These are phyloP conservation scores for Spathaspora jeffriesii DNA, from an alignment of 1,139 yeast species.

Conservation along the genomic window DNA sequence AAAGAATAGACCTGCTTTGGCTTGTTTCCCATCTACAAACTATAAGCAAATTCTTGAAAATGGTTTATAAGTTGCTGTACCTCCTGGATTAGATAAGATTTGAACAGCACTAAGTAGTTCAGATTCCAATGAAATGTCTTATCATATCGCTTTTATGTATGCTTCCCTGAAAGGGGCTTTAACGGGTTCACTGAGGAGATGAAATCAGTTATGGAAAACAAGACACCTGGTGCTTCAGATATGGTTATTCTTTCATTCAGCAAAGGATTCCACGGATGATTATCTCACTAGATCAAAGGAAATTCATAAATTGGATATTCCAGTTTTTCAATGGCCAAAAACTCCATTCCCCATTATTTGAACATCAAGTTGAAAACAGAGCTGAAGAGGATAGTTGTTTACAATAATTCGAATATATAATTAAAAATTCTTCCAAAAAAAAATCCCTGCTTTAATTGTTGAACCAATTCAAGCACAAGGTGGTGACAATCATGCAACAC, in stretches of 20 bases:
- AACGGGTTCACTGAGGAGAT: constrained; percentile 61
- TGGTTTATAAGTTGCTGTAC: constrained; percentile 67
- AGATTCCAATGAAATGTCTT: constrained; percentile 77
- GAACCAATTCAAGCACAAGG: constrained; percentile 81
- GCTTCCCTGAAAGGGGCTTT: constrained; percentile 64
- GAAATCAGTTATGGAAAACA: constrained; percentile 62
- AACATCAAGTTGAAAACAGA: constrained; percentile 52
- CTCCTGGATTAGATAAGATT: constrained; percentile 62
- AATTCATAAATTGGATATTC: constrained; percentile 77
- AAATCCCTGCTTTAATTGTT: no score
- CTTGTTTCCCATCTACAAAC: constrained; percentile 69
- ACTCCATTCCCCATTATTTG: no score
- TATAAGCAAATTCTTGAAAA: constrained; percentile 49
- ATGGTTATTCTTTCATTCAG: constrained; percentile 69
- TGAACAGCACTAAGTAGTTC: constrained; percentile 78
- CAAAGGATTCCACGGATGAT: constrained; percentile 74
- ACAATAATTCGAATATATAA: no score
- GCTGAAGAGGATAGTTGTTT: constrained; percentile 72
- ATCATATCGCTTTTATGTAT: constrained; percentile 77
- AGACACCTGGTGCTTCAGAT: constrained; percentile 68
- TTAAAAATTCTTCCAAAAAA: constrained; percentile 60
- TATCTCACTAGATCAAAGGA: constrained; percentile 75
- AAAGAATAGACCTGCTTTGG: constrained; percentile 72
- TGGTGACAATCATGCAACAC: constrained; percentile 71
- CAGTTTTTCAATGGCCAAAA: constrained; percentile 86